Conservation (phyloP, 768 basidiomycete species). For the Nevesoporus exiguus region DNA sequence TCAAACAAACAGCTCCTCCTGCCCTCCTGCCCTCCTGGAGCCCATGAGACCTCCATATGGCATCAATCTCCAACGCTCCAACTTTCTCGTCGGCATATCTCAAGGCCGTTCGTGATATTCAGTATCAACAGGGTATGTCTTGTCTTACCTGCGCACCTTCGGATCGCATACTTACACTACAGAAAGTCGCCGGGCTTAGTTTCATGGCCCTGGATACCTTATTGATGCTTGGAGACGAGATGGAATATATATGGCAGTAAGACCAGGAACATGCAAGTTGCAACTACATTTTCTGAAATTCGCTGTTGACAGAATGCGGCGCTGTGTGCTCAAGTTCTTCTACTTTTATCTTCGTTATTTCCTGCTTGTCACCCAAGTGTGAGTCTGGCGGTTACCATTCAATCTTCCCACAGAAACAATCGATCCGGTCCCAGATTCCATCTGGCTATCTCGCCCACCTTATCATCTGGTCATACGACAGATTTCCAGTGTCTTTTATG, state of each 20-base stretch:
- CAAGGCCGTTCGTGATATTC: slow-evolving; percentile 4
- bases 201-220: slow-evolving; percentile 30
- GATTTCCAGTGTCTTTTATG: slow-evolving; percentile 10
- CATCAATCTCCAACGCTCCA: background rate
- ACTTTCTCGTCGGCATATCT: slow-evolving; percentile 5
- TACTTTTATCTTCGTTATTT: slow-evolving; percentile 22
- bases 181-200: slow-evolving; percentile 24
- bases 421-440: slow-evolving; percentile 7
- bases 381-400: background rate
- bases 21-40: too few species aligned
- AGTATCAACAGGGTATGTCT: slow-evolving; percentile 10
- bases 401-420: background rate
- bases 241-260: slow-evolving; percentile 33
- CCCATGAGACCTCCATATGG: slow-evolving; percentile 3
- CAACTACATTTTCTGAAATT: background rate
- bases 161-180: background rate
- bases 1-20: background rate
- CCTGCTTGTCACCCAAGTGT: slow-evolving; percentile 12
- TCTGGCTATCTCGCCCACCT: background rate
- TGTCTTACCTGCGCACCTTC: background rate
- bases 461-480: slow-evolving; percentile 9
- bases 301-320: slow-evolving; percentile 10
- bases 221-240: slow-evolving; percentile 23
- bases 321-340: slow-evolving; percentile 8
- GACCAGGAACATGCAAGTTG: background rate